A percentile compares a stretch with the other conserved stretches of the same genome.
phyloP scores from a whole-genome alignment of 257 asterid genomes.

The Penstemon davidsonii region DNA sequence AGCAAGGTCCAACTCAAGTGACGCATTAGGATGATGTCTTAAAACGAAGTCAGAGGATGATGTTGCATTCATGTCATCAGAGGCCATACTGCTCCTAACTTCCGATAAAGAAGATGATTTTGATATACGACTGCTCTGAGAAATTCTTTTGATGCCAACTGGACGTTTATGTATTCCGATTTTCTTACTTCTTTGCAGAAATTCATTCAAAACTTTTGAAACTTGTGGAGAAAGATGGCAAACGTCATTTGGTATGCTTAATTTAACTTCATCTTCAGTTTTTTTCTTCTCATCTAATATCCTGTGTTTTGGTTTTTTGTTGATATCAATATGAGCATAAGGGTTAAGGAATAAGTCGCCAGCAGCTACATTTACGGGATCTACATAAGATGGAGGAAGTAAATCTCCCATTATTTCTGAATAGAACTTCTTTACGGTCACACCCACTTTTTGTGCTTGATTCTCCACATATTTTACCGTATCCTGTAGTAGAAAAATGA shows the following conservation, averaged over 20 bases:
- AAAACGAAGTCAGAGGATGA: no score
- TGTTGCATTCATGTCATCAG: no score
- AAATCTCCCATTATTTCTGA: conserved; percentile 76
- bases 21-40: no score
- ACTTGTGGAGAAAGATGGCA: conserved; percentile 15
- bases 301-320: conserved; percentile 41
- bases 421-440: conserved; percentile 68
- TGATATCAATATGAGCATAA: conserved; percentile 35
- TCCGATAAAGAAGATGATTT: background rate
- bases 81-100: no score
- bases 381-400: conserved; percentile 42
- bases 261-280: conserved; percentile 37
- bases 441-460: conserved; percentile 75
- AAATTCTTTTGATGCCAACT: conserved; percentile 50
- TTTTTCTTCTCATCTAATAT: conserved; percentile 33
- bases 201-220: conserved; percentile 30
- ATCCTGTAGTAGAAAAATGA: conserved; percentile 46
- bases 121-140: conserved; percentile 17
- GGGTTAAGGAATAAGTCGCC: conserved; percentile 54
- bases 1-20: background rate
- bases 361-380: conserved; percentile 52
- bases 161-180: conserved; percentile 50
- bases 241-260: background rate
- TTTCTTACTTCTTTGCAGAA: conserved; percentile 35
- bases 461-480: conserved; percentile 71